Conservation (phyloP, 345 rosid genomes). For the Isatis tinctoria region DNA sequence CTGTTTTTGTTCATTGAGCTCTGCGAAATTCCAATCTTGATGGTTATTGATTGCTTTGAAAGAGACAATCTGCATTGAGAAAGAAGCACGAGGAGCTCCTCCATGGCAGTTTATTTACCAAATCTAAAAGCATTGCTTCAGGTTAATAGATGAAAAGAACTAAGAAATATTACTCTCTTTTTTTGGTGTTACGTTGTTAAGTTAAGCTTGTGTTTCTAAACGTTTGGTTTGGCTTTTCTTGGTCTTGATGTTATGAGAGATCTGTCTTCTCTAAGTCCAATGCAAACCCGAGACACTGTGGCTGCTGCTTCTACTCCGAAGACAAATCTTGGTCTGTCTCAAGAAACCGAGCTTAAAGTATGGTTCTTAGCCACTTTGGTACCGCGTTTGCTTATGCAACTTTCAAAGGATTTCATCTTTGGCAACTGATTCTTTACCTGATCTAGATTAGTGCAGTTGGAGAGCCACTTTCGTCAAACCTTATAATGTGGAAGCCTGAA, state of each 20-base stretch:
- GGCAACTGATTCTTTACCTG: neutral
- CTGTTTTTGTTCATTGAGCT: conserved; percentile 6
- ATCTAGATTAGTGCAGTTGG: conserved; percentile 10
- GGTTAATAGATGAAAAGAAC: conserved; percentile 38
- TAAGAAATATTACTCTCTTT: neutral
- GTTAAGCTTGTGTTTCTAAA: conserved; percentile 26
- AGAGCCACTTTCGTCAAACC: conserved; percentile 1
- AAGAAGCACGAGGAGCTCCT: conserved; percentile 63
- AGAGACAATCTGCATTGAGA: conserved; percentile 81
- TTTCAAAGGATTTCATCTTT: neutral
- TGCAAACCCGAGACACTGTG: conserved; percentile 20
- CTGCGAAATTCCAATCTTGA: neutral
- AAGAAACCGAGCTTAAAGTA: conserved; percentile 25
- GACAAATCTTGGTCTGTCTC: conserved; percentile 26
- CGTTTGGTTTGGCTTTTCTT: conserved; percentile 4
- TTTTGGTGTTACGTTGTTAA: neutral
- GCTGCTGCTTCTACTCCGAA: neutral
- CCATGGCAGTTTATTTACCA: conserved; percentile 22
- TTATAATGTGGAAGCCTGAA: conserved; percentile 23
- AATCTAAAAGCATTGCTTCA: conserved; percentile 39
- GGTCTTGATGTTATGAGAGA: conserved; percentile 35
- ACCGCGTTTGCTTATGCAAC: neutral
- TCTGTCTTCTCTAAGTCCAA: conserved; percentile 41
- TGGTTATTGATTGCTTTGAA: conserved; percentile 17
- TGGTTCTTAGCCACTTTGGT: neutral